Conservation (phyloP, 2,329 filamentous ascomycete genomes). For the Tolypocladium tropicale region DNA sequence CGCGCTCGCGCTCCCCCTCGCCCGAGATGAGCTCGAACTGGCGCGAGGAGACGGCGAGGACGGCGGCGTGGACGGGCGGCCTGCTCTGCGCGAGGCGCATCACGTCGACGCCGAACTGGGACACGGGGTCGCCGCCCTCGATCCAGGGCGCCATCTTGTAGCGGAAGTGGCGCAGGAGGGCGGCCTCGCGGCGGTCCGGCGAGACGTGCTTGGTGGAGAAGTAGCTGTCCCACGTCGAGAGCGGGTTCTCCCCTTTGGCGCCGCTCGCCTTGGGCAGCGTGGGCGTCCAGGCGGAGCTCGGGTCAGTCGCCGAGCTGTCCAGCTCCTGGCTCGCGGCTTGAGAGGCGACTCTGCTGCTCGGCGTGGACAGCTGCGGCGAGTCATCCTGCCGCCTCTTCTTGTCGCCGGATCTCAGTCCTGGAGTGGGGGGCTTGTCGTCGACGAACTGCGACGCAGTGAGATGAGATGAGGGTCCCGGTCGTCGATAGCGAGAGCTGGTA, state of each 20-base stretch:
- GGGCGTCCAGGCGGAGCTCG: neutral
- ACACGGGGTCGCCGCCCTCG: constrained; percentile 7
- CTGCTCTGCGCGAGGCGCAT: constrained; percentile 8
- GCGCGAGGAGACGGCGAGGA: constrained; percentile 4
- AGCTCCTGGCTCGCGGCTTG: neutral
- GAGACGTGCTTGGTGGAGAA: constrained; percentile 5
- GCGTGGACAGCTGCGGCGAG: neutral
- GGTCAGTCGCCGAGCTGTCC: neutral
- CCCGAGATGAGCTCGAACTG: constrained; percentile 2
- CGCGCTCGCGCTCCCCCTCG: neutral
- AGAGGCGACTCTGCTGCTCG: neutral
- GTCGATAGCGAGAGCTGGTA: neutral
- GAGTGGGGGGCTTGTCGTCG: neutral
- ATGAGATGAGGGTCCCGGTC: constrained; percentile 13
- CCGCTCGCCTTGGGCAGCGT: neutral
- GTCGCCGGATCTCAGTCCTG: neutral
- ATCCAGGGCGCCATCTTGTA: constrained; percentile 12
- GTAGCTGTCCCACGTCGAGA: constrained; percentile 9
- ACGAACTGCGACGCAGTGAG: neutral
- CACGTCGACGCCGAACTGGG: constrained; percentile 6
- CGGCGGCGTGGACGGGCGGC: neutral
- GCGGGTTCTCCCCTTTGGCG: neutral
- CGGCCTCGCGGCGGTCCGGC: constrained; percentile 2
- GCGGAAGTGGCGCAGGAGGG: constrained; percentile 9
- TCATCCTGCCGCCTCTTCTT: neutral